Evolutionary conservation across 1,284 basidiomycete species (phyloP).

Genomic region (Leccinum cinnamomeum): DNA sequence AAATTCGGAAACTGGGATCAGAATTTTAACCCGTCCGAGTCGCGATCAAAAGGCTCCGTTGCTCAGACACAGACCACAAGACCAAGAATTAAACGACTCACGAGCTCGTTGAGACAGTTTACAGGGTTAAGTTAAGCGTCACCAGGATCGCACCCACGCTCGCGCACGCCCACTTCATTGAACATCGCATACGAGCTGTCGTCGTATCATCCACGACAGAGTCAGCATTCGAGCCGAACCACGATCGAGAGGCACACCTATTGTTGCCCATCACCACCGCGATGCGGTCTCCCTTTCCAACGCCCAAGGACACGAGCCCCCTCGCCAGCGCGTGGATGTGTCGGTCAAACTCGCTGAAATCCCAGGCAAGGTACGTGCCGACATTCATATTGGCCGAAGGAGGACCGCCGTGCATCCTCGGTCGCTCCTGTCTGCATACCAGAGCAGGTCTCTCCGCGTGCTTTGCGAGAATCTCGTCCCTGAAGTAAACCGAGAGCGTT

Average conservation of each 20-base stretch:
- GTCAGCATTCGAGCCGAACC: not conserved
- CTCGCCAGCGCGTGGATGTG: constrained; percentile 69
- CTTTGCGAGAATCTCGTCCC: constrained; percentile 50
- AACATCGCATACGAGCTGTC: constrained; percentile 73
- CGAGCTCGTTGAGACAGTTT: constrained; percentile 71
- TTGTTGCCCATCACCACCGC: constrained; percentile 83
- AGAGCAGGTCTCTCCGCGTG: constrained; percentile 60
- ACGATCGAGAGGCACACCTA: constrained; percentile 48
- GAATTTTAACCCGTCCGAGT: not conserved
- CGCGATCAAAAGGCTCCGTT: not conserved
- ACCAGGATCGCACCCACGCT: constrained; percentile 78
- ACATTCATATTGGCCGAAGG: constrained; percentile 47
- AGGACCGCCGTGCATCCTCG: constrained; percentile 61
- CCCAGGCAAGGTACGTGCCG: constrained; percentile 65
- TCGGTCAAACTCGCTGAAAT: constrained; percentile 67
- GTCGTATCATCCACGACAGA: not conserved
- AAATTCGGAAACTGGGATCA: not conserved
- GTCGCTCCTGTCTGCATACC: constrained; percentile 60
- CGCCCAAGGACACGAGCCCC: constrained; percentile 69
- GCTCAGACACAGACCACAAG: not conserved
- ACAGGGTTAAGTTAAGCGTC: constrained; percentile 83
- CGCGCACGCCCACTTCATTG: constrained; percentile 84
- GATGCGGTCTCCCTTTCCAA: constrained; percentile 76
- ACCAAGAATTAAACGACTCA: constrained; percentile 33
- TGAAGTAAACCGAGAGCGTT: constrained; percentile 68